A percentile compares a stretch with the other conserved stretches of the same genome.
Conservation (phyloP, 208 protist species). For the Entamoeba dispar region DNA sequence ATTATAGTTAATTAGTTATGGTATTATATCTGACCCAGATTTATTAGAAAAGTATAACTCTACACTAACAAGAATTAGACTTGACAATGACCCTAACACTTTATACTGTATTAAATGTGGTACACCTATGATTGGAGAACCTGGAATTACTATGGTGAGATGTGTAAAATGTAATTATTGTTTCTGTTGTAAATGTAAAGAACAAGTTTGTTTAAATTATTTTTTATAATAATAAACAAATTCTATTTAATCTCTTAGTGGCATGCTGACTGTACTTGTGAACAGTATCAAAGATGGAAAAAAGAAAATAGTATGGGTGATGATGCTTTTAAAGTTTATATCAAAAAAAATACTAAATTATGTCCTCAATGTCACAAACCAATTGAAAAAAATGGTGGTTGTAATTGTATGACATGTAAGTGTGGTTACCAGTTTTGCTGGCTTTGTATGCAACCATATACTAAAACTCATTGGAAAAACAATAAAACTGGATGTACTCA, state of each 20-base stretch:
- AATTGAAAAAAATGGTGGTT: not conserved
- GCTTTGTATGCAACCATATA: not conserved
- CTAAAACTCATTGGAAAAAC: not conserved
- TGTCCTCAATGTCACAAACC: not conserved
- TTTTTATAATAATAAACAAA: not conserved
- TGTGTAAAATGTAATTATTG: not conserved
- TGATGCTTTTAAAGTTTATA: not conserved
- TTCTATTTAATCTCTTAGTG: not conserved
- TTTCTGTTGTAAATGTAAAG: not conserved
- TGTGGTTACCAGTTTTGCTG: not conserved
- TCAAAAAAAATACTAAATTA: not conserved
- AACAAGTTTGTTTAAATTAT: not conserved
- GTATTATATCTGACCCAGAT: not conserved
- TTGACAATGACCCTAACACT: not conserved
- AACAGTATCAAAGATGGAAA: not conserved
- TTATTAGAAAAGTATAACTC: not conserved
- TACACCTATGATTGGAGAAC: not conserved
- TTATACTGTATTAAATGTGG: not conserved
- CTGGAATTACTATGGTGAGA: not conserved
- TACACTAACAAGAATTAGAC: not conserved
- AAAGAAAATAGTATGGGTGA: not conserved
- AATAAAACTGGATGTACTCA: not conserved
- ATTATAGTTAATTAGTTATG: not conserved
- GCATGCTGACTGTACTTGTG: not conserved
- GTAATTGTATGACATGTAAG: not conserved